phyloP scores from a whole-genome alignment of 169 alveolate genomes.

The Perkinsus marinus region DNA sequence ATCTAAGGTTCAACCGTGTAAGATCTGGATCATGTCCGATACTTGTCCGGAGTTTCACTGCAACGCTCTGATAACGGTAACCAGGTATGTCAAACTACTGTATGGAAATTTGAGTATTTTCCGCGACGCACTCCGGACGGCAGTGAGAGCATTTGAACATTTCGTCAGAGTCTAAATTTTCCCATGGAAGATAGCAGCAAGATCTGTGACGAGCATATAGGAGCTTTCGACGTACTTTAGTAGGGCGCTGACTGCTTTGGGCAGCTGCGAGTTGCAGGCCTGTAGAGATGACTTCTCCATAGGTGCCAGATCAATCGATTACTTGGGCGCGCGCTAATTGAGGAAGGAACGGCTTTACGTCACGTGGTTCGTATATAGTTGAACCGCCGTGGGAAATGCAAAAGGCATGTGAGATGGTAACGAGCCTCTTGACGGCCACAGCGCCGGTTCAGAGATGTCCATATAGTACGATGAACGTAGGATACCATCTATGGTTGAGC shows the following conservation, averaged over 20 bases:
- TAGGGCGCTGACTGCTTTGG: neutral
- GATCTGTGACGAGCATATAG: too few species aligned
- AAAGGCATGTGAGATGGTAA: constrained; percentile 73
- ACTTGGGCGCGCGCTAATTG: neutral
- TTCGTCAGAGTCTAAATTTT: too few species aligned
- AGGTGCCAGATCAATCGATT: neutral
- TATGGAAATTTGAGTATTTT: too few species aligned
- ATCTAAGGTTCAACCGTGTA: neutral
- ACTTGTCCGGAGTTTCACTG: too few species aligned
- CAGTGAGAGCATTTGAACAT: too few species aligned
- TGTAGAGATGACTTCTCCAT: neutral
- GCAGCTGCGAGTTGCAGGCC: neutral
- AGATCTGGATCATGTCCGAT: too few species aligned
- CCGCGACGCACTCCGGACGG: too few species aligned
- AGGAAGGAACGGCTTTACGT: neutral
- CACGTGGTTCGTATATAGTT: neutral
- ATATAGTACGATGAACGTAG: constrained; percentile 55
- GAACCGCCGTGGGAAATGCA: constrained; percentile 49
- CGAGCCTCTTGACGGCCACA: constrained; percentile 56
- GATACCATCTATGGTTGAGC: neutral
- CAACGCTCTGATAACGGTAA: too few species aligned
- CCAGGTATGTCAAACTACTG: too few species aligned
- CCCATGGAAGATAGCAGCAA: too few species aligned
- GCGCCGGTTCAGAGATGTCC: constrained; percentile 58
- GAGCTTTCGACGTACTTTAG: neutral